Evolutionary conservation across 805 yeast genomes (phyloP), one percentile per base, ranked within the genome.

Genomic region (Schwanniomyces polymorphus): DNA sequence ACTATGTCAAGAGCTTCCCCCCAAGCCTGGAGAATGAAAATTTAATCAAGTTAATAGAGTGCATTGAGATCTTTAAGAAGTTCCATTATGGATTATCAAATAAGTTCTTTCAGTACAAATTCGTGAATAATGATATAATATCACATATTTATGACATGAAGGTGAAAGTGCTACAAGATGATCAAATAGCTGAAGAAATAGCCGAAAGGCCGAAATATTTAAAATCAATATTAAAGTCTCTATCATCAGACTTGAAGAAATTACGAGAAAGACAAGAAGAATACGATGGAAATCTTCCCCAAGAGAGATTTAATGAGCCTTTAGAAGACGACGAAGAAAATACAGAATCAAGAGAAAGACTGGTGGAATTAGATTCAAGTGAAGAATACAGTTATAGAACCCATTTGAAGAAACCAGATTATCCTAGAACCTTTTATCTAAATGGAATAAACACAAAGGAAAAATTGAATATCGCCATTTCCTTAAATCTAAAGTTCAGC

Each of bases 381-480:
- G 27, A 18, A 8, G 29, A 38, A 38, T 38, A 38, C 35, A 44
- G 33, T 27, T 40, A 44, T 27, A 39, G 27, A 27, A 44, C 47
- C 16, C 31, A 37, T 27, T 18, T 31, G n/a, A 44, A 44, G 29
- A 35, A 34, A 6, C 38, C 47, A 4, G 43, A 44, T 29, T 44
- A 38, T 26, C 47, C 47, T 21, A 37, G 25, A 21, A 26, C 29
- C 2, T 44, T 52, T 27, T 56, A 56, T 50, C n/a, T 42, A 2
- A 38, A 43, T 14, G 60, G 60, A 1, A 45, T 58, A 14, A 37
- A 45, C 23, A 37, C 54, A 1, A 28, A n/a, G n/a, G 34, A 47
- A 14, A 47, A 45, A 27, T 51, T 51, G 18, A 45, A 42, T n/a
- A 29, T 56, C 2, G 41, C 48, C 1, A 17, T 28, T 7, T 21